Conservation (phyloP, 768 basidiomycete species). For the Trametes cingulata region DNA sequence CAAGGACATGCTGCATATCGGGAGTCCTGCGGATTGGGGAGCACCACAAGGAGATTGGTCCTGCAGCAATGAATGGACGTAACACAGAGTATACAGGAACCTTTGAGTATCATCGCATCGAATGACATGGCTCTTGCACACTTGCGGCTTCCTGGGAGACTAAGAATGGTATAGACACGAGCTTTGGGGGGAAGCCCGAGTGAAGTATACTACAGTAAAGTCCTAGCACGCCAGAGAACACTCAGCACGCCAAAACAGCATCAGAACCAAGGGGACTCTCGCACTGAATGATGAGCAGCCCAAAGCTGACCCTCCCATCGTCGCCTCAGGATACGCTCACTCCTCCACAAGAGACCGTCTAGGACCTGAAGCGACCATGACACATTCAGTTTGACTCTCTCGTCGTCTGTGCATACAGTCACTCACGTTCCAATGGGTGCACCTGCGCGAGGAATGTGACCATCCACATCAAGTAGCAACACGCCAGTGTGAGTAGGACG, state of each 20-base stretch:
- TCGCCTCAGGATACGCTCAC: background rate
- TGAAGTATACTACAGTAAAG: constrained; percentile 1
- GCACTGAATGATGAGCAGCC: background rate
- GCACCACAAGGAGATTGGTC: background rate
- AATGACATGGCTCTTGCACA: too few relatives aligned
- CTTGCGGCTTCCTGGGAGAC: background rate
- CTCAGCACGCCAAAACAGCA: background rate
- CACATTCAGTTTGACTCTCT: background rate
- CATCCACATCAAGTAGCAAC: constrained; percentile 96
- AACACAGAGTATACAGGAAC: background rate
- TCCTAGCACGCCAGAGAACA: background rate
- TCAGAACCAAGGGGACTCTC: too few relatives aligned
- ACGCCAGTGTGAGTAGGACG: constrained; percentile 73
- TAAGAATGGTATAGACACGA: constrained; percentile 7
- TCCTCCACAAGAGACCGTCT: constrained; percentile 11
- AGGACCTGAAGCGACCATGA: constrained; percentile 9
- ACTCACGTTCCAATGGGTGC: constrained; percentile 81
- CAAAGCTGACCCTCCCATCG: background rate
- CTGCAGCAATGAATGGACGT: constrained; percentile 1
- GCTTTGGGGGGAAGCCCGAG: background rate
- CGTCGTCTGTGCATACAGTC: background rate
- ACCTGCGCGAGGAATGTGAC: constrained; percentile 96
- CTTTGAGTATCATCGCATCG: too few relatives aligned
- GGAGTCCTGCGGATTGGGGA: background rate
- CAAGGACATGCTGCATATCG: background rate